Base-by-base conservation (phyloP, 495 filamentous ascomycete species). In the Cercophora scortea region DNA sequence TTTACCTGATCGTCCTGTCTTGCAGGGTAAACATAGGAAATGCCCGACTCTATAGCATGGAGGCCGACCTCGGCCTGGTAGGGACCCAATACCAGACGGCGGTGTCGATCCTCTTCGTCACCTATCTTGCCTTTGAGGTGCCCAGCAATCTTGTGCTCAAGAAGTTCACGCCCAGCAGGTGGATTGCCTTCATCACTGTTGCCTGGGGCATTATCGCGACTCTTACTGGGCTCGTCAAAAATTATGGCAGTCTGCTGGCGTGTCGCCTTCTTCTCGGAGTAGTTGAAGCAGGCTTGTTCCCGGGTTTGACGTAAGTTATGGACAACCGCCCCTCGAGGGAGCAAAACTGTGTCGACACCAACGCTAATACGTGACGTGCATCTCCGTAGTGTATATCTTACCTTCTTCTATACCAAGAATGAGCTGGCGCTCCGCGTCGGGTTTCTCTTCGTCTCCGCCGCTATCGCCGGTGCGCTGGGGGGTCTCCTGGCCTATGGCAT, bases 401-500 rank as follows among this genome's bases (percentile, higher is more conserved):
- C 83, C 1, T 77, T 89, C 47, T 88, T 89, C 67, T 90, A 90
- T 61, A 83, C 78, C 43, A 85, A 86, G 55, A 75, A 77, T 8
- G 86, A 90, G 58, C 78, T 89, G 17, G 87, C 86, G 8, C 71
- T 89, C 34, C 79, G 88, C 25, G 82, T 88, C 5, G 81, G 83
- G 0, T 89, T 89, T 59, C 74, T 91, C 5, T 91, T 91, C 63
- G 84, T 86, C 49, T 85, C 78, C 41, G 80, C 88, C 2, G 87
- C 88, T 1, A 72, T 90, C 11, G 83, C 87, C 3, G 88, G 88
- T 6, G 87, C 85, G 15, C 83, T 82, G 53, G 88, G 88, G 17
- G 88, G 88, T 0, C 71, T 91, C 0, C 69, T 92, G 4, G 86
- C 88, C 1, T 89, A 84, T 50, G 84, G 71, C 1, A 88, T 92